phyloP scores from a whole-genome alignment of 192 early-diverging fungal species.

The Coemansia sp. region DNA sequence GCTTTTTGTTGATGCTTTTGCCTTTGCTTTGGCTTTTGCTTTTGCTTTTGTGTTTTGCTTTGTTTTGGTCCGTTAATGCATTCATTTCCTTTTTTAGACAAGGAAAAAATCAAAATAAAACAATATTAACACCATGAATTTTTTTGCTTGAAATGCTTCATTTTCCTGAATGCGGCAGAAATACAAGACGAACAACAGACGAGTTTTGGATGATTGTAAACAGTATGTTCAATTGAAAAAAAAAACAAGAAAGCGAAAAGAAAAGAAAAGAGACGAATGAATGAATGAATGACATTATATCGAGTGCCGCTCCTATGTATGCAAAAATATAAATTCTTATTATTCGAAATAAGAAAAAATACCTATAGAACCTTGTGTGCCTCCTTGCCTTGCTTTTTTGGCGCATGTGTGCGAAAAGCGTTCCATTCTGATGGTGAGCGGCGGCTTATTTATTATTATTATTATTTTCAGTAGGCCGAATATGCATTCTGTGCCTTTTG shows the following conservation, averaged over 20 bases:
- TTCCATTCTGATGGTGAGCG: not conserved
- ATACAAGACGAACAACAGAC: not conserved
- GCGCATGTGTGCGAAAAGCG: too few relatives aligned
- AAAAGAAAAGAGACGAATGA: not conserved
- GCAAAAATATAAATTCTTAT: too few relatives aligned
- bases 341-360: not conserved
- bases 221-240: not conserved
- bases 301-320: too few relatives aligned
- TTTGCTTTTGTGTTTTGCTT: constrained; percentile 3
- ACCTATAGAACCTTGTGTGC: not conserved
- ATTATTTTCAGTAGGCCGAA: not conserved
- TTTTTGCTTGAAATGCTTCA: not conserved
- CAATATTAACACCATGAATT: not conserved
- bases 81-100: not conserved
- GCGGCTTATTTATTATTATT: not conserved
- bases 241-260: not conserved
- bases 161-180: not conserved
- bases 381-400: too few relatives aligned
- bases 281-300: not conserved
- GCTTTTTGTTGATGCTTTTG: not conserved
- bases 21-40: not conserved
- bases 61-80: not conserved
- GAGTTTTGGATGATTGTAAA: too few relatives aligned
- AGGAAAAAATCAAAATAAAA: not conserved
- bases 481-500: not conserved